Evolutionary conservation across 176 grass and related monocot genomes (phyloP).

Genomic region (Zoysia japonica): DNA sequence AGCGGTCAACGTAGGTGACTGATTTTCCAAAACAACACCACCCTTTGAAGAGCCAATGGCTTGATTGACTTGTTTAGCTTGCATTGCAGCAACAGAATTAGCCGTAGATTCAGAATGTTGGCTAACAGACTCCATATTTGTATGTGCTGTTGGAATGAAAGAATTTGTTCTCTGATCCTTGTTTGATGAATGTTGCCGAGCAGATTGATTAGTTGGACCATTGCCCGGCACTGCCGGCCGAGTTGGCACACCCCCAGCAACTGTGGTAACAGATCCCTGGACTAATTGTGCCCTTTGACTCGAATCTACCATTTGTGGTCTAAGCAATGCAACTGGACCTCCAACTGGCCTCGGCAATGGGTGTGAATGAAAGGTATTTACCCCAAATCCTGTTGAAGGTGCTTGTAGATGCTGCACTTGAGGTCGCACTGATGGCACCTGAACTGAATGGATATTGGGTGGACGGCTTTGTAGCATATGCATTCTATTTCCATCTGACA

Average conservation of each 20-base stretch:
- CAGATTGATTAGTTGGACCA: constrained; percentile 42
- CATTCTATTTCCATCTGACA: constrained; percentile 53
- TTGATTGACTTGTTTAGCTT: constrained; percentile 61
- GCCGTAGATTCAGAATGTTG: constrained; percentile 41
- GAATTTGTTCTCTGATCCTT: constrained; percentile 61
- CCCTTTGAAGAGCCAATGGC: constrained; percentile 49
- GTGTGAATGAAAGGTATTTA: constrained; percentile 55
- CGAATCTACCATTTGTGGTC: constrained; percentile 54
- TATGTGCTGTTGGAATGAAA: constrained; percentile 48
- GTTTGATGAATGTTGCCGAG: constrained; percentile 49
- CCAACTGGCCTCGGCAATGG: constrained; percentile 54
- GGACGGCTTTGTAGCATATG: constrained; percentile 48
- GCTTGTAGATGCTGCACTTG: constrained; percentile 58
- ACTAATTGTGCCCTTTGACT: constrained; percentile 49
- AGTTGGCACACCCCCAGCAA: constrained; percentile 33
- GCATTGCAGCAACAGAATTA: constrained; percentile 49
- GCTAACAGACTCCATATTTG: constrained; percentile 58
- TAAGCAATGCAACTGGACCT: constrained; percentile 43
- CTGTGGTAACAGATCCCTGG: constrained; percentile 51
- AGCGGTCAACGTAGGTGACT: constrained; percentile 26
- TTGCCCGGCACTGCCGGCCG: constrained; percentile 26
- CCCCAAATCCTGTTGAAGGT: constrained; percentile 64
- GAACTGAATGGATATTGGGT: constrained; percentile 41
- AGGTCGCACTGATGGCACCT: constrained; percentile 50
- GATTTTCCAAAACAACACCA: constrained; percentile 45